These are phyloP conservation scores for Leccinum brunneo-olivaceum DNA, from an alignment of 1,284 basidiomycete genomes.

Conservation along the genomic window DNA sequence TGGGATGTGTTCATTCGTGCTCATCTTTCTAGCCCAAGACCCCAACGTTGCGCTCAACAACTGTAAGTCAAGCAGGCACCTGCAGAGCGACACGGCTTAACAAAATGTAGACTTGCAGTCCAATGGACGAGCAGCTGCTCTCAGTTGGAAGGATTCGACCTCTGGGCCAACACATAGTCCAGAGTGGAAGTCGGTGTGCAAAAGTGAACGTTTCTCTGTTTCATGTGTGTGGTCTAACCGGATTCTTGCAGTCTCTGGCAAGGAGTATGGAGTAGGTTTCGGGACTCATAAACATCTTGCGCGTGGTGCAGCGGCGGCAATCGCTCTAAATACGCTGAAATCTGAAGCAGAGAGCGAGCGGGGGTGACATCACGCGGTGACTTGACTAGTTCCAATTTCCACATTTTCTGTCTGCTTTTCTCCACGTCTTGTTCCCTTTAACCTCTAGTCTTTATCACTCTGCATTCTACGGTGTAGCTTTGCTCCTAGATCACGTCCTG, in stretches of 20 bases:
- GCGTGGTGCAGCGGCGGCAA: constrained; percentile 47
- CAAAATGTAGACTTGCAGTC: constrained; percentile 45
- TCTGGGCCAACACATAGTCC: constrained; percentile 43
- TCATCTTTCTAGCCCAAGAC: constrained; percentile 25
- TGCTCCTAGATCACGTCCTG: constrained; percentile 3
- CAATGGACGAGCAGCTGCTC: constrained; percentile 32
- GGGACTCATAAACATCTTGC: constrained; percentile 48
- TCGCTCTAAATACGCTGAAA: constrained; percentile 34
- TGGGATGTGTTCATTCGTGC: neutral
- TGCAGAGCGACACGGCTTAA: constrained; percentile 2
- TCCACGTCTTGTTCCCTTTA: neutral
- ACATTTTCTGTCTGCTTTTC: constrained; percentile 4
- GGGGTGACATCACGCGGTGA: constrained; percentile 8
- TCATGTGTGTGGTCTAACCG: constrained; percentile 14
- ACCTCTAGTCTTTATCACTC: neutral
- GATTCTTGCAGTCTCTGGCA: constrained; percentile 21
- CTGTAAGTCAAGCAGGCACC: constrained; percentile 28
- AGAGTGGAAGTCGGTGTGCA: constrained; percentile 53
- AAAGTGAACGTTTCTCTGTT: constrained; percentile 36
- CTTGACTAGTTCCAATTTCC: neutral
- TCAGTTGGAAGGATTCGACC: constrained; percentile 49
- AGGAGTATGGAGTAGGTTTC: constrained; percentile 23
- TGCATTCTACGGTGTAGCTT: constrained; percentile 11
- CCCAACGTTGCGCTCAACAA: constrained; percentile 39
- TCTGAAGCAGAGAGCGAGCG: constrained; percentile 17